phyloP scores from a whole-genome alignment of 2,329 filamentous ascomycete genomes.

The Bertia moriformis region DNA sequence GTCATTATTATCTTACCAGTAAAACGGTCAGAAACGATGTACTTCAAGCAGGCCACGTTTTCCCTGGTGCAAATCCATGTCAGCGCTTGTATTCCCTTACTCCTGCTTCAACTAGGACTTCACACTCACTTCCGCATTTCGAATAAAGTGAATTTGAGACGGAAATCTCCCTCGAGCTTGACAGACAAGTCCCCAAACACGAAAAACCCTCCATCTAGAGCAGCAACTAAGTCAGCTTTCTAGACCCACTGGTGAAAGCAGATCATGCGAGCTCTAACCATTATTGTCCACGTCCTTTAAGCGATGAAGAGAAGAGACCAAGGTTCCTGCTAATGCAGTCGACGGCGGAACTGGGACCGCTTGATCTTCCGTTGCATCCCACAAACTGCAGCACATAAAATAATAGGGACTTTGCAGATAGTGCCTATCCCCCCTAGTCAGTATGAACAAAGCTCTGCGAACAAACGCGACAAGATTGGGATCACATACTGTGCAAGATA shows the following conservation, averaged over 20 bases:
- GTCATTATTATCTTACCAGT: slow-evolving; percentile 29
- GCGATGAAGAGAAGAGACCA: slow-evolving; percentile 69
- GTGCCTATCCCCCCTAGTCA: slow-evolving; percentile 2
- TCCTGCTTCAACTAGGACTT: slow-evolving; percentile 1
- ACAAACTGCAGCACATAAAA: slow-evolving; percentile 29
- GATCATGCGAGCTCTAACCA: too few species aligned
- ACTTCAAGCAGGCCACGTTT: slow-evolving; percentile 8
- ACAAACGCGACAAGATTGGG: slow-evolving; percentile 3
- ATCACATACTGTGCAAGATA: slow-evolving; percentile 39
- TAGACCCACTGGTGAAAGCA: not conserved
- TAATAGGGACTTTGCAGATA: slow-evolving; percentile 21
- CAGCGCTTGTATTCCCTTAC: too few species aligned
- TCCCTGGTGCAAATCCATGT: slow-evolving; percentile 10
- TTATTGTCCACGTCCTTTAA: slow-evolving; percentile 64
- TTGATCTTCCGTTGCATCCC: slow-evolving; percentile 22
- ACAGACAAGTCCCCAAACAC: slow-evolving; percentile 82
- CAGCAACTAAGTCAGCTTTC: not conserved
- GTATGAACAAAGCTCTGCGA: slow-evolving; percentile 1
- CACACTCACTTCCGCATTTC: slow-evolving; percentile 40
- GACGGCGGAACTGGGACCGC: slow-evolving; percentile 17
- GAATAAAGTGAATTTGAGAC: slow-evolving; percentile 65
- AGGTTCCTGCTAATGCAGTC: slow-evolving; percentile 52
- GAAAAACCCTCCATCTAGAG: slow-evolving; percentile 66
- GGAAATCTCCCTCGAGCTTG: slow-evolving; percentile 56
- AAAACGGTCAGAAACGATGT: slow-evolving; percentile 51